phyloP scores from a whole-genome alignment of 495 filamentous ascomycete species.

The Corynascus novoguineensis region DNA sequence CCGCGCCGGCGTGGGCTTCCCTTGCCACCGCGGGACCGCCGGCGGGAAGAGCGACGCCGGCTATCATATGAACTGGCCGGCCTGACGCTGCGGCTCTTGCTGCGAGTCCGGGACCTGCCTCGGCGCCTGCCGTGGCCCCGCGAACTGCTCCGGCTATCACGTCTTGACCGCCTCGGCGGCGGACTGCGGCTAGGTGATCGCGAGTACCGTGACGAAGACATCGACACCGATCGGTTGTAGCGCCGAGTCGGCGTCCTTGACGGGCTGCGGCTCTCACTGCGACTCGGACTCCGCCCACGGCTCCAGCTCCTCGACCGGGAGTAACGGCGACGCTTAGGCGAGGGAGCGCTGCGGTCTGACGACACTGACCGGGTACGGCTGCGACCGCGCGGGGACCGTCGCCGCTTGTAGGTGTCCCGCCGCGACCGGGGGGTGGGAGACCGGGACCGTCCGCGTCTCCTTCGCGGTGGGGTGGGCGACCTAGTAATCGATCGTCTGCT shows the following conservation, averaged over 20 bases:
- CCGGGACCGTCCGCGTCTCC: slow-evolving; percentile 30
- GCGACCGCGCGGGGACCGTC: slow-evolving; percentile 36
- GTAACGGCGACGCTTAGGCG: slow-evolving; percentile 32
- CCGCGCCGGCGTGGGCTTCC: not conserved
- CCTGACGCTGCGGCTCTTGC: slow-evolving; percentile 29
- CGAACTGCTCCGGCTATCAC: slow-evolving; percentile 40
- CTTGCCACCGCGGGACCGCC: slow-evolving; percentile 34
- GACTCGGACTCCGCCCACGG: slow-evolving; percentile 30
- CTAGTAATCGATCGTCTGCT: slow-evolving; percentile 31
- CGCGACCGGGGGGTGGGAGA: slow-evolving; percentile 42
- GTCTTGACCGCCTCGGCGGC: slow-evolving; percentile 38
- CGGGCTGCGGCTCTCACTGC: slow-evolving; percentile 16
- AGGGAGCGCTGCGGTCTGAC: slow-evolving; percentile 26
- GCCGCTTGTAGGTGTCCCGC: slow-evolving; percentile 36
- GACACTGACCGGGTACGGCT: slow-evolving; percentile 28
- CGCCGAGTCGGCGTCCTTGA: slow-evolving; percentile 19
- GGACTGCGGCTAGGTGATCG: slow-evolving; percentile 35
- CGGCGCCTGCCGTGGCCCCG: slow-evolving; percentile 16
- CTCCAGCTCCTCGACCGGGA: slow-evolving; percentile 41
- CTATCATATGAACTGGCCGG: slow-evolving; percentile 32
- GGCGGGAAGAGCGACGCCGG: slow-evolving; percentile 50
- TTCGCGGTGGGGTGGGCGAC: slow-evolving; percentile 35
- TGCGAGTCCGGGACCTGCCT: slow-evolving; percentile 28
- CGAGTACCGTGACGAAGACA: slow-evolving; percentile 35
- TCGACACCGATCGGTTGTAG: slow-evolving; percentile 46